Evolutionary conservation across 129 eudicot species (phyloP).

Genomic region (Saposhnikovia divaricata): DNA sequence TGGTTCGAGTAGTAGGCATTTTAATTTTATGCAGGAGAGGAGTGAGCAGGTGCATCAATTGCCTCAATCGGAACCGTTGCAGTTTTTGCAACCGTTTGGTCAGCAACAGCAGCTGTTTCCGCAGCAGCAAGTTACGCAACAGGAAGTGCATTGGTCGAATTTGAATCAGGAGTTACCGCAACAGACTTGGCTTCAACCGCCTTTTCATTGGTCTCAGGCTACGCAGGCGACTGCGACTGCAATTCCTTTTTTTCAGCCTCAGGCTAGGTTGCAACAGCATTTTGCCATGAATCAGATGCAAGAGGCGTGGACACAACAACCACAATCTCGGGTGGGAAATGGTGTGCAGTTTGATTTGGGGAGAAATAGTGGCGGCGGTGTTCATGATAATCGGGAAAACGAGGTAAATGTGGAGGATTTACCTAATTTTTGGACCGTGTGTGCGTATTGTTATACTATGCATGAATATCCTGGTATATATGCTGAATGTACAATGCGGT

Average conservation of each 20-base stretch:
- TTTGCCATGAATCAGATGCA: not conserved
- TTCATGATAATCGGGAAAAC: constrained; percentile 2
- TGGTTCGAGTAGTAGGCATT: not conserved
- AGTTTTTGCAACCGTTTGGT: not conserved
- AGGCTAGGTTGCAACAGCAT: not conserved
- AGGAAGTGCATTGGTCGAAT: constrained; percentile 6
- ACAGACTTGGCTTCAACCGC: not conserved
- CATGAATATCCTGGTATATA: constrained; percentile 55
- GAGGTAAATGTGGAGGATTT: constrained; percentile 23
- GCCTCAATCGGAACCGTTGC: not conserved
- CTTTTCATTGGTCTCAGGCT: not conserved
- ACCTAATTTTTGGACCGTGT: constrained; percentile 71
- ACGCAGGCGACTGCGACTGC: not conserved
- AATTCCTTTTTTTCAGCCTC: not conserved
- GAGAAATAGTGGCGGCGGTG: constrained; percentile 12
- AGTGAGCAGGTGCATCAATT: not conserved
- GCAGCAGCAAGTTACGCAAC: constrained; percentile 1
- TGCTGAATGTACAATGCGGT: constrained; percentile 57
- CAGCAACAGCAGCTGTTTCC: not conserved
- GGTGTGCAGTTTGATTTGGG: constrained; percentile 5
- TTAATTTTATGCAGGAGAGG: constrained; percentile 9
- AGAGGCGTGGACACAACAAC: not conserved
- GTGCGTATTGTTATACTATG: constrained; percentile 75
- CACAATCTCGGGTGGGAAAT: not conserved
- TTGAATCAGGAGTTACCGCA: not conserved